A percentile compares a stretch with the other conserved stretches of the same genome.
These are phyloP conservation scores for Powellomyces hirtus DNA, from an alignment of 192 early-diverging fungal genomes.

Conservation along the genomic window DNA sequence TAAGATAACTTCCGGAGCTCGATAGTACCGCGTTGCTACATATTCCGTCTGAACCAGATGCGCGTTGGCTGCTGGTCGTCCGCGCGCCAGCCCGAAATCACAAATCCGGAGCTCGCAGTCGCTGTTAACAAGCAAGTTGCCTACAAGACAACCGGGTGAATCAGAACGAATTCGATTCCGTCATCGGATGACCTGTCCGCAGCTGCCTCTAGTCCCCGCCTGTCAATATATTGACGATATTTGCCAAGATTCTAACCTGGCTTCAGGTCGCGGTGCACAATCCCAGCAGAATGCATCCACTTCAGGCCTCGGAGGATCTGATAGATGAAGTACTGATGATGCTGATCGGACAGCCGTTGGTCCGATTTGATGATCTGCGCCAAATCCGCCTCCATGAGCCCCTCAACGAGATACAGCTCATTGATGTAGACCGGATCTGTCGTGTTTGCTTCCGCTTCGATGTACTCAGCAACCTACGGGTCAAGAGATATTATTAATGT, in stretches of 20 bases:
- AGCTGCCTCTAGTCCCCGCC: no score
- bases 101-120: slow-evolving; percentile 59
- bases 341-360: slow-evolving; percentile 92
- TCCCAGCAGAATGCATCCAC: slow-evolving; percentile 97
- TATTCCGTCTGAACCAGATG: slow-evolving; percentile 53
- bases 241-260: no score
- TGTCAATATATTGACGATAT: not conserved
- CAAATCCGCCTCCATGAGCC: slow-evolving; percentile 99
- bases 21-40: slow-evolving; percentile 58
- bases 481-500: no score
- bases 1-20: slow-evolving; percentile 57
- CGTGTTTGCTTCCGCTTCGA: slow-evolving; percentile 84
- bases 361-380: slow-evolving; percentile 92
- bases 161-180: no score
- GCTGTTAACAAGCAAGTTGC: slow-evolving; percentile 55
- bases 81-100: slow-evolving; percentile 57
- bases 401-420: slow-evolving; percentile 96
- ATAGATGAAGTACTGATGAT: slow-evolving; percentile 99
- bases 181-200: no score
- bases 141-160: slow-evolving; percentile 16
- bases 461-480: slow-evolving; percentile 90
- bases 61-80: slow-evolving; percentile 34
- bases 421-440: slow-evolving; percentile 72
- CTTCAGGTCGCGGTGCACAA: slow-evolving; percentile 97
- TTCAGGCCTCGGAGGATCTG: slow-evolving; percentile 96